phyloP scores from a whole-genome alignment of 306 rosid species.

The Pyrus pyrifolia region DNA sequence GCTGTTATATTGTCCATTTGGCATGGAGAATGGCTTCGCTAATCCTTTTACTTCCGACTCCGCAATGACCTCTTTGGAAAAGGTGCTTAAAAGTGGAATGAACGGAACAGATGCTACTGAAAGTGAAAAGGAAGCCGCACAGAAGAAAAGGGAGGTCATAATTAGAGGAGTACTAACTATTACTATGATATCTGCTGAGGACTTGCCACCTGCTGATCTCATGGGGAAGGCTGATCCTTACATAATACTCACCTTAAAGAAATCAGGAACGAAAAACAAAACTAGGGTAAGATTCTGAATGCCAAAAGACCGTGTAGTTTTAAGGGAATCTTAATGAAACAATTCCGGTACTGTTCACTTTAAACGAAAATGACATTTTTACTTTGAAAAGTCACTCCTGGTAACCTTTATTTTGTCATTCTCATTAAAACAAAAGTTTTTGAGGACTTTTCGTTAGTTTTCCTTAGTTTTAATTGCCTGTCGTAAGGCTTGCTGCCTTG shows the following conservation, averaged over 20 bases:
- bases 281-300: slow-evolving; percentile 61
- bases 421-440: too few species aligned
- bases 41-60: slow-evolving; percentile 64
- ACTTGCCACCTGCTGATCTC: slow-evolving; percentile 77
- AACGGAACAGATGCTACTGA: slow-evolving; percentile 62
- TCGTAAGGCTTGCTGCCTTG: background rate
- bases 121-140: slow-evolving; percentile 50
- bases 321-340: background rate
- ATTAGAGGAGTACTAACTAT: slow-evolving; percentile 85
- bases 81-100: slow-evolving; percentile 50
- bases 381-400: too few species aligned
- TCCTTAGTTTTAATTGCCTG: background rate
- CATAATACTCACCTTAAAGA: slow-evolving; percentile 74
- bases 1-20: slow-evolving; percentile 78
- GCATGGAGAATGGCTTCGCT: slow-evolving; percentile 62
- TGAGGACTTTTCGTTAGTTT: too few species aligned
- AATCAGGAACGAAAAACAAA: slow-evolving; percentile 70
- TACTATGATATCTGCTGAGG: slow-evolving; percentile 88
- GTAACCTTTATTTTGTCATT: too few species aligned
- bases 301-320: background rate
- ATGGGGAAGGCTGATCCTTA: slow-evolving; percentile 94
- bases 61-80: slow-evolving; percentile 85
- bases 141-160: slow-evolving; percentile 74
- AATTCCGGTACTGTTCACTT: too few species aligned
- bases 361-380: too few species aligned